phyloP scores from a whole-genome alignment of 2,329 filamentous ascomycete species.

The Zymoseptoria crescenta region DNA sequence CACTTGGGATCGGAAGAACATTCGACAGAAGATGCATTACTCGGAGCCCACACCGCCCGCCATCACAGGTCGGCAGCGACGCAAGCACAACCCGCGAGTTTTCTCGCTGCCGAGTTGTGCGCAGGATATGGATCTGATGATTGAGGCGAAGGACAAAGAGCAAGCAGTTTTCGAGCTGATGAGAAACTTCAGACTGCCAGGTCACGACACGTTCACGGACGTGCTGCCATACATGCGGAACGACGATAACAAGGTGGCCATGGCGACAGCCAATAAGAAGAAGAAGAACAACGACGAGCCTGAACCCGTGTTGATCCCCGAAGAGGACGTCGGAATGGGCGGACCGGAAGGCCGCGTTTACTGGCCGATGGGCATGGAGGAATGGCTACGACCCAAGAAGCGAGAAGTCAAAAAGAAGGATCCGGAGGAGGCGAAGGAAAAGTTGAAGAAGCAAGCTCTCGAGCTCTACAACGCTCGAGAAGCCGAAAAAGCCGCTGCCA shows the following conservation, averaged over 20 bases:
- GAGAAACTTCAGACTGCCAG: constrained; percentile 76
- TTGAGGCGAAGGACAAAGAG: constrained; percentile 96
- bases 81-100: constrained; percentile 80
- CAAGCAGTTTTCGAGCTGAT: constrained; percentile 93
- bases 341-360: constrained; percentile 75
- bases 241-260: constrained; percentile 59
- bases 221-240: constrained; percentile 67
- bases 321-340: constrained; percentile 76
- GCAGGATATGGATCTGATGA: constrained; percentile 90
- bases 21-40: constrained; percentile 95
- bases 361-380: constrained; percentile 84
- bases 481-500: constrained; percentile 21
- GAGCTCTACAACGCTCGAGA: constrained; percentile 21
- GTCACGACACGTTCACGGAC: constrained; percentile 66
- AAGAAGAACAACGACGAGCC: constrained; percentile 33
- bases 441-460: constrained; percentile 27
- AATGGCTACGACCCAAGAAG: constrained; percentile 80
- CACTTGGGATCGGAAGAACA: constrained; percentile 77
- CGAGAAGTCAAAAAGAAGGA: constrained; percentile 53
- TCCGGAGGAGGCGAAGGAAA: constrained; percentile 27
- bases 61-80: constrained; percentile 66
- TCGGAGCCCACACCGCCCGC: constrained; percentile 72
- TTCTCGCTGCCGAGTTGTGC: constrained; percentile 73
- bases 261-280: constrained; percentile 33
- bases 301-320: constrained; percentile 40